These are phyloP conservation scores for Sanghuangporus weigelae DNA, from an alignment of 1,284 basidiomycete species.

Conservation along the genomic window DNA sequence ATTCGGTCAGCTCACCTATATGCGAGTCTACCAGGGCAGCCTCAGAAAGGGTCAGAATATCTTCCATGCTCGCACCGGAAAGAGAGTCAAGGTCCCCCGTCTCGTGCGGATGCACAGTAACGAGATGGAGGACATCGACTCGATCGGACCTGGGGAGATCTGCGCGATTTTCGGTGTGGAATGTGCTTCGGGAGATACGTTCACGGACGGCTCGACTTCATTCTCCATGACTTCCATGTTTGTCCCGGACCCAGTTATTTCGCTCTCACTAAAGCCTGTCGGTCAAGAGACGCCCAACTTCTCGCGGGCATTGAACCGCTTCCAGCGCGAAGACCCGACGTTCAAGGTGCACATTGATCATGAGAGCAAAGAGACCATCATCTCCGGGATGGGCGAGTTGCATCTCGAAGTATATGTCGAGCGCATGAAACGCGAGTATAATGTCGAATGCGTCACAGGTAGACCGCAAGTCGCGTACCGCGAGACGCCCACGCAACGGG, in stretches of 20 bases:
- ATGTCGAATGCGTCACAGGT: slow-evolving; percentile 89
- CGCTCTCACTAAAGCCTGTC: slow-evolving; percentile 87
- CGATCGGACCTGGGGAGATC: slow-evolving; percentile 97
- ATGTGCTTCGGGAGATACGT: slow-evolving; percentile 97
- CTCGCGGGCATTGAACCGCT: slow-evolving; percentile 93
- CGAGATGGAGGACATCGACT: slow-evolving; percentile 99
- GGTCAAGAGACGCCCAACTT: slow-evolving; percentile 95
- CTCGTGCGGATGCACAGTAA: slow-evolving; percentile 98
- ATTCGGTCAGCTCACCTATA: slow-evolving; percentile 97
- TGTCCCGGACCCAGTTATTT: slow-evolving; percentile 98
- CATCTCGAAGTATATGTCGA: slow-evolving; percentile 99
- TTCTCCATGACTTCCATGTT: slow-evolving; percentile 98
- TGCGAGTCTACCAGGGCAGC: slow-evolving; percentile 97
- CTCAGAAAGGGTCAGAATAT: slow-evolving; percentile 84
- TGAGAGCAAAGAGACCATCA: slow-evolving; percentile 99
- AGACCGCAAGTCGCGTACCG: slow-evolving; percentile 97
- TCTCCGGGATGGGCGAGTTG: slow-evolving; percentile 98
- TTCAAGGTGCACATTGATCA: slow-evolving; percentile 96
- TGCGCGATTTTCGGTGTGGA: slow-evolving; percentile 99
- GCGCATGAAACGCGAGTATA: slow-evolving; percentile 98
- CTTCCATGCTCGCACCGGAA: slow-evolving; percentile 92
- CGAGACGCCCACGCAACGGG: slow-evolving; percentile 83
- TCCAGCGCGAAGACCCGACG: slow-evolving; percentile 99
- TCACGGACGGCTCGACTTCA: slow-evolving; percentile 85
- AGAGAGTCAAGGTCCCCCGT: slow-evolving; percentile 97